Evolutionary conservation across 2,329 filamentous ascomycete species (phyloP).

Genomic region (Pseudogymnoascus sp.): DNA sequence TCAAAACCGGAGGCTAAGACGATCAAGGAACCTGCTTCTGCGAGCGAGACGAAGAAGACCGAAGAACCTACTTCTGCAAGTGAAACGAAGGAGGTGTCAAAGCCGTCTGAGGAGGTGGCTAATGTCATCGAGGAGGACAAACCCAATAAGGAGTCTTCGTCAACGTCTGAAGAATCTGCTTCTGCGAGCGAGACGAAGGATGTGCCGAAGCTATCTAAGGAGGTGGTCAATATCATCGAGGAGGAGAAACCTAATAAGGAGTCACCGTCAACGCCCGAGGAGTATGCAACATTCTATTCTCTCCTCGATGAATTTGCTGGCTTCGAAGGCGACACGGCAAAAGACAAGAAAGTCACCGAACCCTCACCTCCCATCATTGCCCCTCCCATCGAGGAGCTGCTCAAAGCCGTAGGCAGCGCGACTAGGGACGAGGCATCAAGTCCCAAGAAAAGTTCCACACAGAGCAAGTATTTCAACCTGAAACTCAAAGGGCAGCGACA

Average conservation of each 20-base stretch:
- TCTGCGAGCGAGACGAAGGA: background rate
- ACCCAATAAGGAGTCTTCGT: background rate
- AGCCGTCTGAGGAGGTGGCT: background rate
- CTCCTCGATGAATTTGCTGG: background rate
- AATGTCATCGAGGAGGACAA: background rate
- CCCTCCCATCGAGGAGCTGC: background rate
- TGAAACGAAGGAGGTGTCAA: background rate
- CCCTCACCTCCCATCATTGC: background rate
- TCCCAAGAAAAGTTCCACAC: background rate
- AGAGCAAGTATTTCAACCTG: background rate
- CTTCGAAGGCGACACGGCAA: background rate
- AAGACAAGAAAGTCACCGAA: background rate
- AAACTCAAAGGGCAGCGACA: background rate
- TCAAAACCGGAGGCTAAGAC: background rate
- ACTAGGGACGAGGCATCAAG: background rate
- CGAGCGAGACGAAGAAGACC: background rate
- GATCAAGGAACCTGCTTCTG: background rate
- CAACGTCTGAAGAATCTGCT: background rate
- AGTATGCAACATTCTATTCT: background rate
- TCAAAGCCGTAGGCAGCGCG: background rate
- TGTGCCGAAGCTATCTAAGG: background rate
- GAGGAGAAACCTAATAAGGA: background rate
- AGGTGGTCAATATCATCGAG: background rate
- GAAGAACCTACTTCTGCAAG: background rate
- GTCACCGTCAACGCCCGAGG: background rate